phyloP scores from a whole-genome alignment of 345 rosid species.

The Rhizophora apiculata region DNA sequence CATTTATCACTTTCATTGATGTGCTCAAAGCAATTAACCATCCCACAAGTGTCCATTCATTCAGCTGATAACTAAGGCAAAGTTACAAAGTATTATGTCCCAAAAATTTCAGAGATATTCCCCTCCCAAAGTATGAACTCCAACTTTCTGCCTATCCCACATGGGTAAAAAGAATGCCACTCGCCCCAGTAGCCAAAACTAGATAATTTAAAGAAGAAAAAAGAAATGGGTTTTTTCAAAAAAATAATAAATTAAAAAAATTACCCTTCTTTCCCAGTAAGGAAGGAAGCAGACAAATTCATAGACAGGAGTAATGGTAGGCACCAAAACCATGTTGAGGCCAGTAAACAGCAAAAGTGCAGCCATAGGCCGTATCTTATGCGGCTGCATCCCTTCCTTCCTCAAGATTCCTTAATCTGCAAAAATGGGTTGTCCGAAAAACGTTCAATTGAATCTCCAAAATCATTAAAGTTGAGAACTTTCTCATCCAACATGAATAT shows the following conservation, averaged over 20 bases:
- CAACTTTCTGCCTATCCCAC: too few relatives aligned
- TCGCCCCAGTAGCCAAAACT: too few relatives aligned
- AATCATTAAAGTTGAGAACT: neutral
- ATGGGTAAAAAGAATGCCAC: too few relatives aligned
- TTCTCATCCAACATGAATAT: too few relatives aligned
- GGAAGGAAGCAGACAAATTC: constrained; percentile 72
- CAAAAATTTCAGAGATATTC: too few relatives aligned
- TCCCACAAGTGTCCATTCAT: too few relatives aligned
- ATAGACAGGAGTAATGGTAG: constrained; percentile 57
- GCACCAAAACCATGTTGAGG: constrained; percentile 46
- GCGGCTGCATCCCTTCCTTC: constrained; percentile 41
- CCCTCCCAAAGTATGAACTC: too few relatives aligned
- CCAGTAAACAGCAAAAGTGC: constrained; percentile 57
- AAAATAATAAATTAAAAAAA: neutral
- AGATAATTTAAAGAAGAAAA: neutral
- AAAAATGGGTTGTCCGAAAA: neutral
- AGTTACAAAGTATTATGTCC: too few relatives aligned
- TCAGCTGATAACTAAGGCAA: too few relatives aligned
- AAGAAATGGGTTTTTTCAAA: neutral
- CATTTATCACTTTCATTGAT: too few relatives aligned
- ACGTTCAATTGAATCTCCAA: neutral
- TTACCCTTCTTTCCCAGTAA: constrained; percentile 75
- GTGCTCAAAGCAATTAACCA: too few relatives aligned
- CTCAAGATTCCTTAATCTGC: neutral
- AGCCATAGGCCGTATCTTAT: constrained; percentile 54